Percentiles rank a stretch among this genome's conserved stretches.
Conservation (phyloP, 768 basidiomycete genomes). For the Lactarius hengduanensis region DNA sequence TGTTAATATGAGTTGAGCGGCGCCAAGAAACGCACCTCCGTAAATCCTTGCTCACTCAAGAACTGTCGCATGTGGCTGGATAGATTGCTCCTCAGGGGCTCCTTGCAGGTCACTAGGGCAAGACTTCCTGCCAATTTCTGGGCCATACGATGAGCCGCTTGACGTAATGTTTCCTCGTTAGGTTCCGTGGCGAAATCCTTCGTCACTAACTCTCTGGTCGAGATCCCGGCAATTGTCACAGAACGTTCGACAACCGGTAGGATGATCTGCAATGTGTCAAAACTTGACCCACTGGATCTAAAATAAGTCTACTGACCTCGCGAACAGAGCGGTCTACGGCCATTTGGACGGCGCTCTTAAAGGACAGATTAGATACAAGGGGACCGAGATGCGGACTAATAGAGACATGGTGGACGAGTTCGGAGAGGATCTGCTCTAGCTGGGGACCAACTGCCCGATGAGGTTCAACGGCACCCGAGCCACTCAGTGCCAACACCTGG, state of each 20-base stretch:
- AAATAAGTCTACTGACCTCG: slow-evolving; percentile 56
- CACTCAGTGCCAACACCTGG: slow-evolving; percentile 61
- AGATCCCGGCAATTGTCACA: slow-evolving; percentile 97
- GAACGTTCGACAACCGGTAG: slow-evolving; percentile 97
- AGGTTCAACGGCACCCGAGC: slow-evolving; percentile 58
- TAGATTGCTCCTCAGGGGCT: slow-evolving; percentile 91
- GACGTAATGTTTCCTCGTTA: slow-evolving; percentile 86
- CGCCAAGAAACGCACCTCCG: slow-evolving; percentile 53
- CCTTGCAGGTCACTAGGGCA: slow-evolving; percentile 97
- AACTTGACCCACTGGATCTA: slow-evolving; percentile 5
- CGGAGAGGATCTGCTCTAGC: slow-evolving; percentile 74
- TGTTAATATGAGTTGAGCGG: slow-evolving; percentile 9
- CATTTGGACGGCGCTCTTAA: slow-evolving; percentile 87
- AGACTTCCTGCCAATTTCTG: slow-evolving; percentile 95
- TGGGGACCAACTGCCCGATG: slow-evolving; percentile 72
- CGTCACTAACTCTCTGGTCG: slow-evolving; percentile 88
- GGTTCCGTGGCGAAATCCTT: slow-evolving; percentile 96
- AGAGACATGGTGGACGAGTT: slow-evolving; percentile 68
- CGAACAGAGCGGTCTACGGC: slow-evolving; percentile 94
- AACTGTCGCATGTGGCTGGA: slow-evolving; percentile 83
- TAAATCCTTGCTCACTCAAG: slow-evolving; percentile 84
- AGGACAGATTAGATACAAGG: slow-evolving; percentile 71
- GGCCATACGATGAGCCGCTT: slow-evolving; percentile 94
- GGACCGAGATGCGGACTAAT: slow-evolving; percentile 77
- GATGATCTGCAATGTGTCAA: slow-evolving; percentile 62